These are phyloP conservation scores for Solanum sitiens DNA, from an alignment of 257 asterid species.

Conservation along the genomic window DNA sequence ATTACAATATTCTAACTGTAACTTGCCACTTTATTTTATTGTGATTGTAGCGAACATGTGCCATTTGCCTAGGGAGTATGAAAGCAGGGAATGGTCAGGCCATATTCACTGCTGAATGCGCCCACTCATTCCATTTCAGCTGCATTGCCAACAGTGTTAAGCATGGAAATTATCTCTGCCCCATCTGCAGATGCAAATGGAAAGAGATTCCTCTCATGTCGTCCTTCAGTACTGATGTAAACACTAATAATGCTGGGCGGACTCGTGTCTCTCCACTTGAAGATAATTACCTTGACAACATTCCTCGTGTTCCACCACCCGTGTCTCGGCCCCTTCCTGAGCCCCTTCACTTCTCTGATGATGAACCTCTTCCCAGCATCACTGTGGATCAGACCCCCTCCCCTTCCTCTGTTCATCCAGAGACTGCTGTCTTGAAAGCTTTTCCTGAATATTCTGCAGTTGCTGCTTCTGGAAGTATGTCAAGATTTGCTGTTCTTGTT, in stretches of 20 bases:
- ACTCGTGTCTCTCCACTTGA: conserved; percentile 13
- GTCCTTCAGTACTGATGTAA: neutral
- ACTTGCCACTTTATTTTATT: neutral
- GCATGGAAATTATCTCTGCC: conserved; percentile 24
- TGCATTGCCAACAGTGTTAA: conserved; percentile 23
- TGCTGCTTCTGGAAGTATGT: conserved; percentile 1
- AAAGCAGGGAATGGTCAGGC: conserved; percentile 22
- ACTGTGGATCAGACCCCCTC: neutral
- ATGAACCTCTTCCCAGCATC: conserved; percentile 17
- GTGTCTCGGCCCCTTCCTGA: neutral
- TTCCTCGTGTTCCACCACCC: neutral
- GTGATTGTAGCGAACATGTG: conserved; percentile 18
- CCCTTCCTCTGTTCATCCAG: neutral
- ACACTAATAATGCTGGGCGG: neutral
- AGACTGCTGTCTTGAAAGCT: conserved; percentile 4
- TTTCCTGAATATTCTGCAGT: conserved; percentile 22
- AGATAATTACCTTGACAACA: neutral
- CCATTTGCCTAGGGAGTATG: conserved; percentile 22
- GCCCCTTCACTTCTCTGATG: conserved; percentile 14
- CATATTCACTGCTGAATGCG: conserved; percentile 32
- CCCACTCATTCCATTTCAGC: conserved; percentile 26
- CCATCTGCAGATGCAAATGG: conserved; percentile 26
- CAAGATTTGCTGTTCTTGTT: conserved; percentile 28
- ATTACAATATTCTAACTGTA: neutral
- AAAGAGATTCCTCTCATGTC: conserved; percentile 19